Evolutionary conservation across 495 filamentous ascomycete species (phyloP), one percentile per base, ranked within the genome.

Genomic region (Penicillium robsamsonii): DNA sequence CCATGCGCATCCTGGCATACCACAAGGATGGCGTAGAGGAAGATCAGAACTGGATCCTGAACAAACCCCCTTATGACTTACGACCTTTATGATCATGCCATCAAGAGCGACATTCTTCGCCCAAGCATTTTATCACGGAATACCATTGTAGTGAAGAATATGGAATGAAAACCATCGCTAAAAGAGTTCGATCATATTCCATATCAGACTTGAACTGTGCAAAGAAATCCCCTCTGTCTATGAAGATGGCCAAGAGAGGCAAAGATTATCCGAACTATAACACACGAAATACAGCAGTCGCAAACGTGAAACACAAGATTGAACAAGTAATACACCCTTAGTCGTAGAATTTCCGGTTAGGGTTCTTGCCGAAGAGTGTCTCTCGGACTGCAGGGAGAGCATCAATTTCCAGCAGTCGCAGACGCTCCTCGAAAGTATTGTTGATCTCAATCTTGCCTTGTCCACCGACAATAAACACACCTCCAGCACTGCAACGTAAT

Each of bases 371-470:
- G 65, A 97, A 97, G 38, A 99, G 76, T 4, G 83, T 87, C 69
- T 87, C 81, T 58, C 95, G 83, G 60, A 99, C 85, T 31, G 85
- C 85, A 12, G 95, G 95, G 40, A 97, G 81, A 27, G 89, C 90
- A 62, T 89, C 90, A 52, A 84, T 84, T 70, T 93, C 85, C 38
- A 97, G 82, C 53, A 97, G 76, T 57, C 84, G 85, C 72, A 99
- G 77, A 52, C 95, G 85, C 68, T 96, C 89, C 63, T 97, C 95
- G 46, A 97, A 86, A 25, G 94, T 97, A 75, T 99, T 97, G 84
- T 96, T 91, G 70, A 99, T 96, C 61, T 96, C 91, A 71, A 99
- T 97, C 81, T 92, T 96, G 67, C 95, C 95, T 56, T 84, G 80
- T 46, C 87, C 84, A 25, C 92, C 91, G 22, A 95, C 70, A 58